Percentiles rank a stretch among this genome's conserved stretches.
Evolutionary conservation across 1,139 yeast genomes (phyloP).

Genomic region (Blastobotrys elegans): DNA sequence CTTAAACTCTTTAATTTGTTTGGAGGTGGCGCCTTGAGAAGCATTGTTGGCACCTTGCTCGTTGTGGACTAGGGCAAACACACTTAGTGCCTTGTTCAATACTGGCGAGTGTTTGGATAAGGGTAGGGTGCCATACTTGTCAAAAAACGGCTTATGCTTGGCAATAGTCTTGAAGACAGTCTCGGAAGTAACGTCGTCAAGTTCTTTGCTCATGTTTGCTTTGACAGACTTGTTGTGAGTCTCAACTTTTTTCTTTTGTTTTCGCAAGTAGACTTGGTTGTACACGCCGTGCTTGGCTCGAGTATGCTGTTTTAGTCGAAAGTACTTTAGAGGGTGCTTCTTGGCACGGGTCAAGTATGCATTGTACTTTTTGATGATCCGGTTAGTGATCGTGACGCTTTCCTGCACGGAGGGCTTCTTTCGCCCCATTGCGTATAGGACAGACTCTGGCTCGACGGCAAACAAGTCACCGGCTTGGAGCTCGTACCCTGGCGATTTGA

Average conservation of each 20-base stretch:
- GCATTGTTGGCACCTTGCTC: conserved; percentile 14
- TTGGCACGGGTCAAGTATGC: conserved; percentile 56
- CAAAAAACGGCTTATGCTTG: conserved; percentile 35
- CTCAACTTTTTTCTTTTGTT: conserved; percentile 14
- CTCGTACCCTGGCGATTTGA: conserved; percentile 76
- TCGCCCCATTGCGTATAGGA: conserved; percentile 78
- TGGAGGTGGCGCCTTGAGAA: conserved; percentile 11
- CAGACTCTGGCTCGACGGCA: conserved; percentile 80
- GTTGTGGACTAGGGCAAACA: conserved; percentile 28
- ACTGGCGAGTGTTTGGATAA: conserved; percentile 19
- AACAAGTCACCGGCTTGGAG: conserved; percentile 83
- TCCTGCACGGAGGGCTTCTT: conserved; percentile 69
- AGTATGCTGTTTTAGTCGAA: conserved; percentile 45
- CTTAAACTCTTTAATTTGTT: conserved; percentile 7
- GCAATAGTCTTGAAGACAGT: conserved; percentile 41
- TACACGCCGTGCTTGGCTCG: conserved; percentile 37
- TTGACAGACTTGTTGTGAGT: conserved; percentile 32
- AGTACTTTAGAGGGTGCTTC: conserved; percentile 53
- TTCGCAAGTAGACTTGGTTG: conserved; percentile 16
- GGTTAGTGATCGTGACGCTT: conserved; percentile 62
- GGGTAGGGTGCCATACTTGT: conserved; percentile 25
- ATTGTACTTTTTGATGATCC: conserved; percentile 74
- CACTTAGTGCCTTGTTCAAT: conserved; percentile 24
- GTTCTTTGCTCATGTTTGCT: conserved; percentile 33
- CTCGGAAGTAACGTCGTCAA: conserved; percentile 31